These are phyloP conservation scores for Teunomyces pallodes DNA, from an alignment of 805 yeast genomes.

Conservation along the genomic window DNA sequence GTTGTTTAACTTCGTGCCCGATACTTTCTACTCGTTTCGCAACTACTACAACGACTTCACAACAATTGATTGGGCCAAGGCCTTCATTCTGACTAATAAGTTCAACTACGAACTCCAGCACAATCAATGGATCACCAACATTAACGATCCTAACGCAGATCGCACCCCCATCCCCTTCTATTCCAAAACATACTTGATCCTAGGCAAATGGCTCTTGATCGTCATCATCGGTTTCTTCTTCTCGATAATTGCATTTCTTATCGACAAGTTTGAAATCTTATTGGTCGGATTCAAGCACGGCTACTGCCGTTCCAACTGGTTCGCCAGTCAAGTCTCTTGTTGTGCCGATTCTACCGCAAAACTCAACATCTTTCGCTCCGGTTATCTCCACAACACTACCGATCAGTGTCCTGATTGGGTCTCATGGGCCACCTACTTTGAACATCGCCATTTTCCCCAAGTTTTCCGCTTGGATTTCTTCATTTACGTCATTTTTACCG, in stretches of 20 bases:
- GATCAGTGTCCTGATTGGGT: conserved; percentile 34
- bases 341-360: conserved; percentile 21
- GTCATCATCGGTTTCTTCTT: conserved; percentile 44
- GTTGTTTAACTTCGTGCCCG: conserved; percentile 40
- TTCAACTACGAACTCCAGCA: conserved; percentile 38
- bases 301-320: conserved; percentile 46
- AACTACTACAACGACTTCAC: conserved; percentile 59
- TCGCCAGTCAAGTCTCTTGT: conserved; percentile 42
- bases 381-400: conserved; percentile 12
- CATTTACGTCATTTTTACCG: conserved; percentile 36
- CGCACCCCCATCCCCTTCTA: conserved; percentile 18
- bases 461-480: conserved; percentile 27
- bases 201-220: conserved; percentile 51
- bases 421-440: conserved; percentile 39
- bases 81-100: conserved; percentile 42
- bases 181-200: conserved; percentile 28
- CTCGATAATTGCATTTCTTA: conserved; percentile 48
- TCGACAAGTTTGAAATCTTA: conserved; percentile 46
- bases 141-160: conserved; percentile 1
- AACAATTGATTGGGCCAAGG: conserved; percentile 58
- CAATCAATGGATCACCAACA: conserved; percentile 20
- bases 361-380: conserved; percentile 20
- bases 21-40: conserved; percentile 19
- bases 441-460: conserved; percentile 7
- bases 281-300: conserved; percentile 53